phyloP scores from a whole-genome alignment of 345 rosid species.

The Eucalyptus marginata region DNA sequence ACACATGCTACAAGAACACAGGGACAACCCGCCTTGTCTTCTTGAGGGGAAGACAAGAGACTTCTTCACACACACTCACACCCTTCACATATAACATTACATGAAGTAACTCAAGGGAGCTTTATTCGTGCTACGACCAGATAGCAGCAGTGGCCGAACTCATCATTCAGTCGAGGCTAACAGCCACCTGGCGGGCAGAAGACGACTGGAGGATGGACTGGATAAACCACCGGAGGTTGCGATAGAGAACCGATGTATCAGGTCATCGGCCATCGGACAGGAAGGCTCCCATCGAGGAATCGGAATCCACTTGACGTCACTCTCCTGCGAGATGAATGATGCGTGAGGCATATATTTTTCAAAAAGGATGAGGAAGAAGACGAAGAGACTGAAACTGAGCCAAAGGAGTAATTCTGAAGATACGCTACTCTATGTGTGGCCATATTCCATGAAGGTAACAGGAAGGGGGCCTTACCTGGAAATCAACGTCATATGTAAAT shows the following conservation, averaged over 20 bases:
- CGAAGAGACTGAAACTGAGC: not conserved
- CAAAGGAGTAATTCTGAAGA: not conserved
- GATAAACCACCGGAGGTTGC: constrained; percentile 12
- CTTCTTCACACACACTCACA: not conserved
- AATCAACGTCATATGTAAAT: constrained; percentile 83
- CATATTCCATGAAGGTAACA: not conserved
- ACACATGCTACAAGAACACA: not conserved
- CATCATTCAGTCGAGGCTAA: not conserved
- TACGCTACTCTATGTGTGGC: not conserved
- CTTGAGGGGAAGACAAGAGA: not conserved
- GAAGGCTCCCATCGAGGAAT: constrained; percentile 94
- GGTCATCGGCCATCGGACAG: constrained; percentile 84
- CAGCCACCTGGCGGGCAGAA: not conserved
- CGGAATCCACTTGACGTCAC: constrained; percentile 59
- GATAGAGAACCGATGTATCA: constrained; percentile 86
- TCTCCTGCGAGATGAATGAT: constrained; percentile 30
- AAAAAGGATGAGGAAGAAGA: not conserved
- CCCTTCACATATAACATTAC: not conserved
- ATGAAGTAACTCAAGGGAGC: not conserved
- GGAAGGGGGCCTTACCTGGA: constrained; percentile 29
- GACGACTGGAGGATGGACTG: not conserved
- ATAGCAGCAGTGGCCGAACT: not conserved
- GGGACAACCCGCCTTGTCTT: not conserved
- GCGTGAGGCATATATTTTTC: not conserved
- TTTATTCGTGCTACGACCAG: not conserved